A percentile compares a stretch with the other conserved stretches of the same genome.
phyloP scores from a whole-genome alignment of 1,284 basidiomycete species.

The Moniliella sp. region DNA sequence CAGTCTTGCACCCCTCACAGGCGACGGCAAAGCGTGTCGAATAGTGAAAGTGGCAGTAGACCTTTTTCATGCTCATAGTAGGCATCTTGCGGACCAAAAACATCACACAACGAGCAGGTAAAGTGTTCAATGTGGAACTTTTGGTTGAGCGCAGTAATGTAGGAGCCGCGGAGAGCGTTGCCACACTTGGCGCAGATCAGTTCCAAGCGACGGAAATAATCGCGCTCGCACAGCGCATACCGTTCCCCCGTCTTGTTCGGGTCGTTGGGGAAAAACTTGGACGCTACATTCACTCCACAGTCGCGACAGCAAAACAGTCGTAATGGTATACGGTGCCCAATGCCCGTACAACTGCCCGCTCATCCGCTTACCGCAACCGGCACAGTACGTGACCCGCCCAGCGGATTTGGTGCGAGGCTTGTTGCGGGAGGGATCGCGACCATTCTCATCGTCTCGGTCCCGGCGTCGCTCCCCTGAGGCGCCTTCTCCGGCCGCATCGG shows the following conservation, averaged over 20 bases:
- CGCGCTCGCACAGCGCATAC: constrained; percentile 55
- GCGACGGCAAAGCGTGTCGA: constrained; percentile 94
- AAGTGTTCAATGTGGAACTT: constrained; percentile 99
- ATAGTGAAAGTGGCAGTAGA: constrained; percentile 60
- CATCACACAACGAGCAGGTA: constrained; percentile 86
- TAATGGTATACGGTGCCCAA: constrained; percentile 81
- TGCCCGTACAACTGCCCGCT: constrained; percentile 82
- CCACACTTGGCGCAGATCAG: constrained; percentile 90
- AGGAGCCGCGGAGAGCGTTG: constrained; percentile 78
- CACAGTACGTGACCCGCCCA: too few relatives aligned
- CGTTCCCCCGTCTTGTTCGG: constrained; percentile 43
- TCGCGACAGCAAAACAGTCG: constrained; percentile 80
- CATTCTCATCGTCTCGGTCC: too few relatives aligned
- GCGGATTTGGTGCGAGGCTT: too few relatives aligned
- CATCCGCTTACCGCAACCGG: constrained; percentile 37
- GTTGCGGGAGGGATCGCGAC: too few relatives aligned
- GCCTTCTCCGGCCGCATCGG: too few relatives aligned
- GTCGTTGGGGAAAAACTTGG: constrained; percentile 76
- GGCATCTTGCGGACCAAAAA: constrained; percentile 91
- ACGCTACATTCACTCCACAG: constrained; percentile 81
- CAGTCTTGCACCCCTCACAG: constrained; percentile 86
- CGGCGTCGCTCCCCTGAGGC: too few relatives aligned
- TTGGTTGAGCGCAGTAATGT: constrained; percentile 92
- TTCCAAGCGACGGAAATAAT: constrained; percentile 87
- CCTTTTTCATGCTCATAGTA: constrained; percentile 96